Base-by-base conservation (phyloP, 2,329 filamentous ascomycete species). In the Phyllosticta ampelicida region DNA sequence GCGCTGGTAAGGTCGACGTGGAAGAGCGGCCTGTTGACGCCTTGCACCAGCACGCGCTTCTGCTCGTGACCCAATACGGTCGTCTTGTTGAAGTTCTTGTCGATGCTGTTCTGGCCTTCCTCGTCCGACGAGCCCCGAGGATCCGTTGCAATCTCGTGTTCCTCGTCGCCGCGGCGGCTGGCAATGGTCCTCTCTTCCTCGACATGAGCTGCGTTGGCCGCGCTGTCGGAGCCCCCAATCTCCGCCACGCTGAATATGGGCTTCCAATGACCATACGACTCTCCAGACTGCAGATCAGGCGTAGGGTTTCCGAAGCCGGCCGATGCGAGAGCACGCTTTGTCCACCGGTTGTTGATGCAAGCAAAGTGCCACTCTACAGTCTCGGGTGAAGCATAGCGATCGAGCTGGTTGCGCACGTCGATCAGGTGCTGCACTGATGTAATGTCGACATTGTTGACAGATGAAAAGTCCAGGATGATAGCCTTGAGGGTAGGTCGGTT, bases 221-320 rank as follows among this genome's bases (percentile, higher is more conserved):
- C 87, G 4, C 86, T 89, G 56, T 84, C 74, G 4, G 77, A 75
- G 19, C 90, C 86, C 61, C 89, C 84, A 62, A 95, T 84, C 68
- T 96, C 90, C 1, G 92, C 89, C 20, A 97, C 90, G 67, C 84
- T 90, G 78, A 96, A 97, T 63, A 97, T 90, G n/a, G 90, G 89
- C 70, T 89, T 91, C 92, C 91, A 97, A 60, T 88, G 82, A 62
- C 82, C 78, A 64, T 82, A 80, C 6, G 77, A 71, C 1, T 75
- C 78, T 60, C 76, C 78, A 13, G 67, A 70, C 58, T 72, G 75
- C 6, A 76, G 77, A 11, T 75, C 66, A 0, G 79, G 74, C 0
- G 84, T 83, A 2, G 90, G 90, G 69, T 87, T 90, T 1, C 92
- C 92, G 67, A 97, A 97, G 11, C 92, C 92, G 21, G 87, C 92